Base-by-base conservation (phyloP, 768 basidiomycete genomes). In the Macrocybe gigantea region DNA sequence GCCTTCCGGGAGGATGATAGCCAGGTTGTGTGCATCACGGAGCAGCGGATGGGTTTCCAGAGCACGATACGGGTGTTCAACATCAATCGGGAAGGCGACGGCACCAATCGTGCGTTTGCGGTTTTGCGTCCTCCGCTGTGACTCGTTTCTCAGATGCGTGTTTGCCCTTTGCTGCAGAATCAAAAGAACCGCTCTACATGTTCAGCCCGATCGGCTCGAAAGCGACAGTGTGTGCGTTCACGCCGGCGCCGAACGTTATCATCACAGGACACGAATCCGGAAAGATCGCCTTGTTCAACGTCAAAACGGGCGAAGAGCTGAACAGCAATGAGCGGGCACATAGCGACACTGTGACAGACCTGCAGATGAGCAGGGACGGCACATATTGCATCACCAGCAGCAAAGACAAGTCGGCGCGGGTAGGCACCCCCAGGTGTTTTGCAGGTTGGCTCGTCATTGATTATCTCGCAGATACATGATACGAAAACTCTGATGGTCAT, bases 251-350 rank as follows among this genome's bases (percentile, higher is more conserved):
- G 15, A 78, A 84, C 36, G 65, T 86, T 53, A 84, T 99, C 64
- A 72, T 98, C 50, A 95, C 93, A 2, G 95, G 93, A 5, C 96
- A 99, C 68, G 94, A 97, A 70, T 92, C 91, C 38, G 96, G 96
- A 12, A 97, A 95, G 63, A 78, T 97, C 33, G 86, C 91, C 6
- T 73, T 96, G 36, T 98, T 93, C 72, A 91, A 97, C 59, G 81
- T 84, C 49, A 85, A 84, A 63, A 79, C 82, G 0, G 93, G 93
- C 39, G 88, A 94, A 37, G 93, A 96, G 69, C 65, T 90, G 14
- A 64, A 73, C 33, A 82, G 71, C 63, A 93, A 94, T 61, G 91
- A 93, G 61, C 83, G 89, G 43, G 92, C 92, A 5, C 95, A 98
- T 64, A 70, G 80, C 54, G 89, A 91, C 57, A 70, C 75, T 36